Percentiles rank a stretch among this genome's conserved stretches.
Evolutionary conservation across 192 early-diverging fungal species (phyloP).

Genomic region (Mortierella hygrophila): DNA sequence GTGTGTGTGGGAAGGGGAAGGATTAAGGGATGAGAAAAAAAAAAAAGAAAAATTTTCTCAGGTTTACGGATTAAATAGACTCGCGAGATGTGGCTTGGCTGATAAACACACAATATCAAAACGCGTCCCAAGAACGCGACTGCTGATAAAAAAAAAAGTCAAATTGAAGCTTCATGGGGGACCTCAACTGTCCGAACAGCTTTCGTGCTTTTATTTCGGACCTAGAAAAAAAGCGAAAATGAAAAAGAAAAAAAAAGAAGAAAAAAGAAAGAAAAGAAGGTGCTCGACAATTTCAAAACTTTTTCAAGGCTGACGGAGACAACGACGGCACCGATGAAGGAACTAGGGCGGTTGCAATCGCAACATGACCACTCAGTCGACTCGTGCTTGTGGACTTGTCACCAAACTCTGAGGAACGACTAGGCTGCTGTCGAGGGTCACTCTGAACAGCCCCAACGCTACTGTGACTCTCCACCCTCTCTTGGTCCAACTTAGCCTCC

Average conservation of each 20-base stretch:
- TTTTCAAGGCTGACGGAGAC: neutral
- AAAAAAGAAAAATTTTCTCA: constrained; percentile 22
- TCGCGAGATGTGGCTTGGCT: too few relatives aligned
- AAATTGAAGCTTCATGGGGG: too few relatives aligned
- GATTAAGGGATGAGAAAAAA: neutral
- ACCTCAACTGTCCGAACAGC: too few relatives aligned
- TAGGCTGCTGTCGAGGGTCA: neutral
- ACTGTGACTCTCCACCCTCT: neutral
- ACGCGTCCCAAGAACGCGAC: too few relatives aligned
- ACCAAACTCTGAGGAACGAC: neutral
- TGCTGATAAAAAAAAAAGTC: too few relatives aligned
- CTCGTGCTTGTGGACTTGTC: neutral
- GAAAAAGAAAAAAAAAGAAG: neutral
- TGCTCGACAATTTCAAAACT: neutral
- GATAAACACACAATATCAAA: too few relatives aligned
- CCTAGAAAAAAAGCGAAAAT: too few relatives aligned
- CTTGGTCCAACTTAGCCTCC: neutral
- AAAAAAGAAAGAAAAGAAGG: neutral
- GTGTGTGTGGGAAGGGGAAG: neutral
- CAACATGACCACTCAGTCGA: neutral
- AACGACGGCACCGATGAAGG: neutral
- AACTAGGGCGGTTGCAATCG: neutral
- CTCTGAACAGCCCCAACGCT: neutral
- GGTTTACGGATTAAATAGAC: too few relatives aligned
- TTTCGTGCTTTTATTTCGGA: too few relatives aligned